Evolutionary conservation across 331 rosid species (phyloP).

Genomic region (Quercus lobata): DNA sequence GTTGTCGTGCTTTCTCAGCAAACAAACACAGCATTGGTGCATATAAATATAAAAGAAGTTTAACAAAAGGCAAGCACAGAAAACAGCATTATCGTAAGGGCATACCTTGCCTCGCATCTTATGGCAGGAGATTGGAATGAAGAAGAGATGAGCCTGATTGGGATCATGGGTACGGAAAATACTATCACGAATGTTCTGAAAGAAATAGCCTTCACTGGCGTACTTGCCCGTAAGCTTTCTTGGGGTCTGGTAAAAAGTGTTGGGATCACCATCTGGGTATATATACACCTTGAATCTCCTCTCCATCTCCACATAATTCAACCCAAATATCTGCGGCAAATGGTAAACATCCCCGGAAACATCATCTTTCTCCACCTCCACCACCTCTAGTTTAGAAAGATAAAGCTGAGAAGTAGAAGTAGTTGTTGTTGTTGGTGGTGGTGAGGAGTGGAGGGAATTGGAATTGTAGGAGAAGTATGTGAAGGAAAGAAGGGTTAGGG

Average conservation of each 20-base stretch:
- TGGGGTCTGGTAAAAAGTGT: slow-evolving; percentile 89
- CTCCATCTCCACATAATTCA: slow-evolving; percentile 80
- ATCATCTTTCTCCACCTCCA: slow-evolving; percentile 18
- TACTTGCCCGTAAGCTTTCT: slow-evolving; percentile 94
- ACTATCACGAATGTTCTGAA: slow-evolving; percentile 86
- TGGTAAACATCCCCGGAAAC: slow-evolving; percentile 50
- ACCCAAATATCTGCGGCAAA: slow-evolving; percentile 64
- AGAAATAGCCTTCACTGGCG: slow-evolving; percentile 89
- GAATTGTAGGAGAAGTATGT: slow-evolving; percentile 65
- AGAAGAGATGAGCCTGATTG: slow-evolving; percentile 80
- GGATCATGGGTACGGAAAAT: slow-evolving; percentile 80
- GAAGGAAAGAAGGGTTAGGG: slow-evolving; percentile 69
- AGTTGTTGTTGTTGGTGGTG: slow-evolving; percentile 3
- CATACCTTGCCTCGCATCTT: slow-evolving; percentile 98
- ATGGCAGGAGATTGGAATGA: slow-evolving; percentile 92
- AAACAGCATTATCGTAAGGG: neutral
- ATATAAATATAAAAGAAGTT: neutral
- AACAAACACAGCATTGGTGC: neutral
- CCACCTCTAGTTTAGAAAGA: neutral
- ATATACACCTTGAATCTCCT: slow-evolving; percentile 77
- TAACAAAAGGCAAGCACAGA: too few species aligned
- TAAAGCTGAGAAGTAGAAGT: slow-evolving; percentile 27
- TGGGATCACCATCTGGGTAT: slow-evolving; percentile 93
- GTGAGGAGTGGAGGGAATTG: slow-evolving; percentile 35
- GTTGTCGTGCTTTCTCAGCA: neutral